These are phyloP conservation scores for Ruellia speciosa DNA, from an alignment of 305 asterid species.

Conservation along the genomic window DNA sequence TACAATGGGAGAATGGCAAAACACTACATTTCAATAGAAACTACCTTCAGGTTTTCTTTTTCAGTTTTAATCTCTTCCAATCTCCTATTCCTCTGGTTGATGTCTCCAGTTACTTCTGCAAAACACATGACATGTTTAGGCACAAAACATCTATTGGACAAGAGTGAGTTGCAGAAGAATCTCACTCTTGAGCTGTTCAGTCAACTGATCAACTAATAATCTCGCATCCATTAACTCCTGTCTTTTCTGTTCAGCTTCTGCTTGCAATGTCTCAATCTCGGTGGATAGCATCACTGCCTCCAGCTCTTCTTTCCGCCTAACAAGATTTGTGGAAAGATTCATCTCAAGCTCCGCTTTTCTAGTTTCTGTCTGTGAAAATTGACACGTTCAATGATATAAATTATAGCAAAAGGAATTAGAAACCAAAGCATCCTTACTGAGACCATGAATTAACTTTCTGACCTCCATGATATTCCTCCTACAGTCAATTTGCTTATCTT, in stretches of 20 bases:
- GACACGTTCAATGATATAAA: conserved; percentile 12
- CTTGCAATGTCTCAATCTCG: conserved; percentile 56
- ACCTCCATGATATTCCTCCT: conserved; percentile 89
- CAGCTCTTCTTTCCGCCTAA: conserved; percentile 87
- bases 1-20: no score
- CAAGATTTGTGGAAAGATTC: conserved; percentile 91
- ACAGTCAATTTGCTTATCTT: conserved; percentile 66
- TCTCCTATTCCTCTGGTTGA: conserved; percentile 48
- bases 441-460: conserved; percentile 20
- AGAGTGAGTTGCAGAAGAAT: conserved; percentile 16
- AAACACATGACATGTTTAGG: conserved; percentile 18
- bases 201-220: conserved; percentile 49
- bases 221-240: conserved; percentile 74
- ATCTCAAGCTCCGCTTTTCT: conserved; percentile 95
- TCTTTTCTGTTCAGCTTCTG: conserved; percentile 72
- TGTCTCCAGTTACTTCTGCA: conserved; percentile 58
- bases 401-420: conserved; percentile 20
- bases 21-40: background rate
- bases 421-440: conserved; percentile 7
- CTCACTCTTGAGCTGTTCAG: conserved; percentile 67
- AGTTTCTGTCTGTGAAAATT: conserved; percentile 63
- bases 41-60: conserved; percentile 72
- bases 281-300: conserved; percentile 71
- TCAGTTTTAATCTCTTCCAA: conserved; percentile 64
- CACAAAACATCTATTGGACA: conserved; percentile 14